These are phyloP conservation scores for Geoglossum glabrum DNA, from an alignment of 495 filamentous ascomycete genomes.

Conservation along the genomic window DNA sequence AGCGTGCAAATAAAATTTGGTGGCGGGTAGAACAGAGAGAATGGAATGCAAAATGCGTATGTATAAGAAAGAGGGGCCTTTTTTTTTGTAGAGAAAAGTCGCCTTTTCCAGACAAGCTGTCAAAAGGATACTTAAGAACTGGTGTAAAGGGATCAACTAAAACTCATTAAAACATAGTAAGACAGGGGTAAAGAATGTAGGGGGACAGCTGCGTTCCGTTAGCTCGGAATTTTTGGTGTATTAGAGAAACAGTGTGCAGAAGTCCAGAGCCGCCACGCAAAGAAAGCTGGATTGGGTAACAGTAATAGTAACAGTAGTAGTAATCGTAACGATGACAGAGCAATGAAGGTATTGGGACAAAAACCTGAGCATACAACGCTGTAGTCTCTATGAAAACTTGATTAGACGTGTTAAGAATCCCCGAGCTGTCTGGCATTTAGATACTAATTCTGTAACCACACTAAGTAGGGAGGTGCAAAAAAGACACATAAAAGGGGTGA, in stretches of 20 bases:
- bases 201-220: background rate
- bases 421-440: background rate
- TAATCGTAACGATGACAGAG: background rate
- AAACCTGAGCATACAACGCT: background rate
- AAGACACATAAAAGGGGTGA: background rate
- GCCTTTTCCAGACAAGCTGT: background rate
- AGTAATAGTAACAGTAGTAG: background rate
- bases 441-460: background rate
- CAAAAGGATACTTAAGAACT: background rate
- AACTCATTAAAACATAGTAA: background rate
- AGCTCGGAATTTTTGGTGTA: background rate
- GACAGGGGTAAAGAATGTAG: background rate
- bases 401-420: background rate
- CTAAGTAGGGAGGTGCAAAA: background rate
- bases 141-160: background rate
- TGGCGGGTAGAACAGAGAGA: background rate
- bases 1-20: background rate
- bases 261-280: background rate
- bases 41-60: background rate
- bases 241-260: background rate
- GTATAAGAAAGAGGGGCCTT: background rate
- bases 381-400: background rate
- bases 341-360: background rate
- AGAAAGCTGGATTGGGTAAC: background rate
- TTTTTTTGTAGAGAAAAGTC: background rate